Percentiles rank a stretch among this genome's conserved stretches.
Evolutionary conservation across 2,329 filamentous ascomycete species (phyloP).

Genomic region (Hymenotorrendiella dingleyae): DNA sequence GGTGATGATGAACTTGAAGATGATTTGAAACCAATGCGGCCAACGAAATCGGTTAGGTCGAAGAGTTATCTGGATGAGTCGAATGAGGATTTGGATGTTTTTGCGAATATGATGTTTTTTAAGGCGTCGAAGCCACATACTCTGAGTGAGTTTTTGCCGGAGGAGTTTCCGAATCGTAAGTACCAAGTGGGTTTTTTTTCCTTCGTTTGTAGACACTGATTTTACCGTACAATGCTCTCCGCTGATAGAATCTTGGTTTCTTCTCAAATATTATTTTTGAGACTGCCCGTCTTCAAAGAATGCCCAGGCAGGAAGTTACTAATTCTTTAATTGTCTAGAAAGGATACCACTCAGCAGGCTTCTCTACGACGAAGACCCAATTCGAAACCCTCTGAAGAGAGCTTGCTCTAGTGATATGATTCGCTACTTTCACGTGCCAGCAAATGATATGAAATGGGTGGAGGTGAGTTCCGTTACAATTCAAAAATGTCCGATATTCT

Average conservation of each 20-base stretch:
- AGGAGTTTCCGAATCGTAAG: conserved; percentile 6
- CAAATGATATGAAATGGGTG: conserved; percentile 29
- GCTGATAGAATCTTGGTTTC: too few species aligned
- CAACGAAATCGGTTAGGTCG: not conserved
- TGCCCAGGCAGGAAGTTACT: too few species aligned
- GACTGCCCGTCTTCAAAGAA: too few species aligned
- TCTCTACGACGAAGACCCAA: not conserved
- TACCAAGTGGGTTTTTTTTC: too few species aligned
- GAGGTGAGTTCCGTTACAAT: conserved; percentile 18
- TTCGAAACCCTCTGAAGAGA: conserved; percentile 4
- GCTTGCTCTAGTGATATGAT: conserved; percentile 13
- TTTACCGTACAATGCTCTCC: too few species aligned
- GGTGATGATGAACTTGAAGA: not conserved
- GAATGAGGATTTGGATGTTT: not conserved
- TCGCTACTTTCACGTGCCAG: conserved; percentile 23
- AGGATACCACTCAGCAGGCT: conserved; percentile 1
- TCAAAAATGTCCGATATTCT: conserved; percentile 6
- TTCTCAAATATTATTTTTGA: too few species aligned
- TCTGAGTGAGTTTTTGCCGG: not conserved
- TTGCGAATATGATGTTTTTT: not conserved
- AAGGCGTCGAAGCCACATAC: not conserved
- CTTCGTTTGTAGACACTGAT: too few species aligned
- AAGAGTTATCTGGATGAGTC: not conserved
- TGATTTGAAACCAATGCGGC: not conserved
- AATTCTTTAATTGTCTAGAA: too few species aligned